These are phyloP conservation scores for Chloromonas sp. DNA, from an alignment of 163 green algal species.

Conservation along the genomic window DNA sequence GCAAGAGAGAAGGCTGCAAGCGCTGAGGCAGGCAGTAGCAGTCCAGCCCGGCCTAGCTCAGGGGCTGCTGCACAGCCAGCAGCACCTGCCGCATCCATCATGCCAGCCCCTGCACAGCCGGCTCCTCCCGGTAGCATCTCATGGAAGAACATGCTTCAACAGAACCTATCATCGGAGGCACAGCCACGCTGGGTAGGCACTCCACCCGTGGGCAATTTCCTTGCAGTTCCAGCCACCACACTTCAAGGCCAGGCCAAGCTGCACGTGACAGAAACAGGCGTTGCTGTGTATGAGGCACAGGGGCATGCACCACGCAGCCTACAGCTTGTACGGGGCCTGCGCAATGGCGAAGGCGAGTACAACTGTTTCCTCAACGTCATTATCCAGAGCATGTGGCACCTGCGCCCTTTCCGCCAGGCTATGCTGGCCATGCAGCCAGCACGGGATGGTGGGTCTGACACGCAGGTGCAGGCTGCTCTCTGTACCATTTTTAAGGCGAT, in stretches of 20 bases:
- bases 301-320: slow-evolving; percentile 2
- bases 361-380: slow-evolving; percentile 84
- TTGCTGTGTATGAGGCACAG: slow-evolving; percentile 3
- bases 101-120: too few relatives aligned
- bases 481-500: slow-evolving; percentile 40
- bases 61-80: not conserved
- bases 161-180: not conserved
- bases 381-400: slow-evolving; percentile 68
- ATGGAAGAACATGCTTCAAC: slow-evolving; percentile 13
- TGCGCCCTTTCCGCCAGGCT: slow-evolving; percentile 52
- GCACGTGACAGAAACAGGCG: slow-evolving; percentile 5
- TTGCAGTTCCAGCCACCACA: not conserved
- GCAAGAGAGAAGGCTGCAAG: too few relatives aligned
- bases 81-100: not conserved
- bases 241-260: slow-evolving; percentile 3
- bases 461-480: slow-evolving; percentile 39
- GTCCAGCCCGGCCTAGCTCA: too few relatives aligned
- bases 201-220: slow-evolving; percentile 9
- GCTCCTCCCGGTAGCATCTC: not conserved
- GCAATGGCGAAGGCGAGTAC: slow-evolving; percentile 61
- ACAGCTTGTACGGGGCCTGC: slow-evolving; percentile 44
- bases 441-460: not conserved
- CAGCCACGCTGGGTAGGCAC: slow-evolving; percentile 1
- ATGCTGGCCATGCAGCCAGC: slow-evolving; percentile 34
- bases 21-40: too few relatives aligned